Evolutionary conservation across 2,329 filamentous ascomycete species (phyloP).

Genomic region (Celoporthe dispersa): DNA sequence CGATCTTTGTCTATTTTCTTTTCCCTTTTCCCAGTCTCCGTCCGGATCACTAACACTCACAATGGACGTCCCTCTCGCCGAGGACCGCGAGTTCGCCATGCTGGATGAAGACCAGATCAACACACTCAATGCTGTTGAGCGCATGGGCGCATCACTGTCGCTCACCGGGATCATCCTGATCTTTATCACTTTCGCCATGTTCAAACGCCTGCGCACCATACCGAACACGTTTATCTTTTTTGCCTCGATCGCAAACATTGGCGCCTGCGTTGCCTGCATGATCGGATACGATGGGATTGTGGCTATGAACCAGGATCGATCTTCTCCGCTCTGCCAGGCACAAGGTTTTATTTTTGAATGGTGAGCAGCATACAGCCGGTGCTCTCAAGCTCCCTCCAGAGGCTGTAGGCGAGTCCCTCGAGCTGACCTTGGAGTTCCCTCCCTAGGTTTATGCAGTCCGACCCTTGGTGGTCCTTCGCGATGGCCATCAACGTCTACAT

Average conservation of each 20-base stretch:
- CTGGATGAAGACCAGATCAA: slow-evolving; percentile 40
- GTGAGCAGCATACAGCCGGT: too few species aligned
- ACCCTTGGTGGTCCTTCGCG: slow-evolving; percentile 77
- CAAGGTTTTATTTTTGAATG: slow-evolving; percentile 69
- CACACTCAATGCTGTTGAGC: slow-evolving; percentile 54
- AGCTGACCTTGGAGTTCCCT: not conserved
- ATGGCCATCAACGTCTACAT: slow-evolving; percentile 85
- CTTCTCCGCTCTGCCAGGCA: slow-evolving; percentile 63
- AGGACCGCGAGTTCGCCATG: slow-evolving; percentile 31
- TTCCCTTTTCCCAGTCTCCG: not conserved
- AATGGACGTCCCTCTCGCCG: slow-evolving; percentile 29
- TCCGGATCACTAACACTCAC: not conserved
- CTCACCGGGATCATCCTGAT: slow-evolving; percentile 55
- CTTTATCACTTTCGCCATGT: slow-evolving; percentile 55
- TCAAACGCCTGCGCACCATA: slow-evolving; percentile 59
- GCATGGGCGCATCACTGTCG: slow-evolving; percentile 58
- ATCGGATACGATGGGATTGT: slow-evolving; percentile 70
- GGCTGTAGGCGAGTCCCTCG: too few species aligned
- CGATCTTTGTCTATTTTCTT: not conserved
- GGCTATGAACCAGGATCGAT: slow-evolving; percentile 45
- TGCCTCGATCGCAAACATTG: slow-evolving; percentile 63
- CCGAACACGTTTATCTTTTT: slow-evolving; percentile 67
- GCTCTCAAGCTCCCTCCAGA: too few species aligned
- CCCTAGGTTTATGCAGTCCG: slow-evolving; percentile 74
- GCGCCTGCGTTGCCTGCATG: slow-evolving; percentile 67